Conservation (phyloP, 495 filamentous ascomycete genomes). For the Cairneyella variabilis region DNA sequence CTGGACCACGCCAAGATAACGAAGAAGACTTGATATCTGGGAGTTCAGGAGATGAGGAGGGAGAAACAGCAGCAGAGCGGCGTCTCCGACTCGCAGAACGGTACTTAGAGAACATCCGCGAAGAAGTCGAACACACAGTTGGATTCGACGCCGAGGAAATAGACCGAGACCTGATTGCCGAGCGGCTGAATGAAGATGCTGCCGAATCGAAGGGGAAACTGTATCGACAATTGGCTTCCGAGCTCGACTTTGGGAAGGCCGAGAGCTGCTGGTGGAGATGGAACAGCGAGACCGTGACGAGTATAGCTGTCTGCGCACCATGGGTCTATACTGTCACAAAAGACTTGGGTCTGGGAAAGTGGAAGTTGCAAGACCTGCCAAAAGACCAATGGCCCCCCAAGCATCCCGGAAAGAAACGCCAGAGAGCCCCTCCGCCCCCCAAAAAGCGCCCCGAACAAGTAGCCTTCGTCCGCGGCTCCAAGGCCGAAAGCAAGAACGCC, state of each 20-base stretch:
- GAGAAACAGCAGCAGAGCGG: constrained; percentile 83
- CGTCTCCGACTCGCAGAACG: constrained; percentile 85
- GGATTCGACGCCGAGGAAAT: constrained; percentile 94
- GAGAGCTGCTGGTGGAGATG: constrained; percentile 67
- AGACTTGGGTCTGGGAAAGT: constrained; percentile 80
- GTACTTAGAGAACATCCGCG: constrained; percentile 83
- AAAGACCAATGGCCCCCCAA: constrained; percentile 44
- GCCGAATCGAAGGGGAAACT: constrained; percentile 89
- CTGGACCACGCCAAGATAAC: constrained; percentile 22
- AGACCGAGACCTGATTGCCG: constrained; percentile 85
- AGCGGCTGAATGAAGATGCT: constrained; percentile 85
- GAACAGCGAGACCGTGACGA: constrained; percentile 72
- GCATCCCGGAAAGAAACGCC: constrained; percentile 51
- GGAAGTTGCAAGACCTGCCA: constrained; percentile 66
- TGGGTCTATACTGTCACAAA: constrained; percentile 85
- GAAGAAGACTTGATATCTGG: constrained; percentile 37
- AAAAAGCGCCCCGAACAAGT: constrained; percentile 69
- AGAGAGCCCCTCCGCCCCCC: constrained; percentile 59
- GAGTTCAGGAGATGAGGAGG: constrained; percentile 44
- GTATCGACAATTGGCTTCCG: constrained; percentile 71
- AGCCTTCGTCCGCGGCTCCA: constrained; percentile 59
- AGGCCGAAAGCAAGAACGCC: constrained; percentile 55
- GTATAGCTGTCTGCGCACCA: constrained; percentile 71
- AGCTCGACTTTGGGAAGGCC: constrained; percentile 60
- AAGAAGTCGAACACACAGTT: constrained; percentile 74